A percentile compares a stretch with the other conserved stretches of the same genome.
Conservation (phyloP, 2,329 filamentous ascomycete species). For the Aurifilum marmelostoma region DNA sequence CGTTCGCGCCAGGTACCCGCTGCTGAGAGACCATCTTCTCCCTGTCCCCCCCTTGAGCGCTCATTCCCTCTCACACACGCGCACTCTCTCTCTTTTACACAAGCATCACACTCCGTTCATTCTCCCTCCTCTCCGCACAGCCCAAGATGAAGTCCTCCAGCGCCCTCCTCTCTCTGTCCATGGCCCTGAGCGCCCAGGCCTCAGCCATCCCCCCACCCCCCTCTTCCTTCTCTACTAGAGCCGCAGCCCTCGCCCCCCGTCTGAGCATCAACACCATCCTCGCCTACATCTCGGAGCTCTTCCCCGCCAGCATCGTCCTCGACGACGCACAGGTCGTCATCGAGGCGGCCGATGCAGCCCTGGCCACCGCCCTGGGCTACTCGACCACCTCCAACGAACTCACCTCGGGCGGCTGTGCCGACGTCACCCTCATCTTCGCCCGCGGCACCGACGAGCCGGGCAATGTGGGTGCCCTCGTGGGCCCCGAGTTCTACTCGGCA, state of each 20-base stretch:
- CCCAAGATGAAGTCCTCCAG: slow-evolving; percentile 18
- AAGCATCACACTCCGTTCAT: neutral
- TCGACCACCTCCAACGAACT: slow-evolving; percentile 25
- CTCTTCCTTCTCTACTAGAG: neutral
- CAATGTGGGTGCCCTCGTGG: slow-evolving; percentile 35
- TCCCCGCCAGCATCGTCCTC: slow-evolving; percentile 17
- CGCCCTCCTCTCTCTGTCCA: slow-evolving; percentile 2
- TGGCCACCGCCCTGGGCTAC: slow-evolving; percentile 13
- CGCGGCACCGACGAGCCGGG: slow-evolving; percentile 36
- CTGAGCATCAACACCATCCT: slow-evolving; percentile 21
- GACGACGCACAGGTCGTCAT: neutral
- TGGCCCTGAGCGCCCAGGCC: slow-evolving; percentile 8
- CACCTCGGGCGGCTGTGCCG: slow-evolving; percentile 21
- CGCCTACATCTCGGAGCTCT: slow-evolving; percentile 11
- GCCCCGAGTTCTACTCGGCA: slow-evolving; percentile 34
- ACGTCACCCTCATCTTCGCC: slow-evolving; percentile 36
- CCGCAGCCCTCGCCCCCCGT: neutral
- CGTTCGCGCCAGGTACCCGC: neutral
- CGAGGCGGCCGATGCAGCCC: slow-evolving; percentile 2
- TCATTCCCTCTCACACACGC: neutral
- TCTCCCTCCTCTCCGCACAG: neutral
- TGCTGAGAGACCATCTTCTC: neutral
- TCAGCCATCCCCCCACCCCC: neutral
- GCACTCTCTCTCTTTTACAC: too few species aligned
- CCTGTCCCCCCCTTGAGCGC: too few species aligned